A percentile compares a stretch with the other conserved stretches of the same genome.
Evolutionary conservation across 257 asterid species (phyloP).

Genomic region (Linderniella brevidens): DNA sequence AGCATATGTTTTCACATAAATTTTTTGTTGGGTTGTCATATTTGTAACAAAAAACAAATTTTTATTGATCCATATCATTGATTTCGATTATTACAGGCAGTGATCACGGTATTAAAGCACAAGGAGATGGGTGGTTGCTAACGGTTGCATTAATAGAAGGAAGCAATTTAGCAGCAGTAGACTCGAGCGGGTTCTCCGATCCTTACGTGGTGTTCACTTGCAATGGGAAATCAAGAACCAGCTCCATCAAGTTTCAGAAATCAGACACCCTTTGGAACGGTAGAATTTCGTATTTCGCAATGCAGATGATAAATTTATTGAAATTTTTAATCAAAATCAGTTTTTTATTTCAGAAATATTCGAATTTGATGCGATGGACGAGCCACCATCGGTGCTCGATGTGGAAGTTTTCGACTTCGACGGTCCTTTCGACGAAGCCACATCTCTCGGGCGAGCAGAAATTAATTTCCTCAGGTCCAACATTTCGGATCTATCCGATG

Average conservation of each 20-base stretch:
- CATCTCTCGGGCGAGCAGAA: conserved; percentile 81
- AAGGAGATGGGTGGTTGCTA: conserved; percentile 91
- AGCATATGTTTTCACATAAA: no score
- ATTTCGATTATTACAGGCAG: conserved; percentile 28
- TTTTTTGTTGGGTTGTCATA: no score
- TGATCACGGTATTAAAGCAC: conserved; percentile 96
- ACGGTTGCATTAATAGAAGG: conserved; percentile 94
- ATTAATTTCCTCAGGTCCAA: conserved; percentile 67
- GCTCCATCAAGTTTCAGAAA: conserved; percentile 93
- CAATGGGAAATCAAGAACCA: conserved; percentile 75
- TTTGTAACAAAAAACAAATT: background rate
- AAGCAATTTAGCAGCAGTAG: conserved; percentile 73
- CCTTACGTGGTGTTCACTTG: conserved; percentile 96
- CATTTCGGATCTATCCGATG: conserved; percentile 70
- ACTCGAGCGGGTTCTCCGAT: conserved; percentile 78
- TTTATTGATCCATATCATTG: background rate
- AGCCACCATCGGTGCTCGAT: conserved; percentile 85
- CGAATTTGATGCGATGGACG: conserved; percentile 98
- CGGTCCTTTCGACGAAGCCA: conserved; percentile 89
- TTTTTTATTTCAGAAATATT: conserved; percentile 62
- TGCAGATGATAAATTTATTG: conserved; percentile 8
- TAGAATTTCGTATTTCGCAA: conserved; percentile 10
- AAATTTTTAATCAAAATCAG: background rate
- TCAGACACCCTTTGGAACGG: conserved; percentile 87
- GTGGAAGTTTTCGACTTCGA: conserved; percentile 87